These are phyloP conservation scores for Camellia sinensis DNA, from an alignment of 148 eudicot genomes.

Conservation along the genomic window DNA sequence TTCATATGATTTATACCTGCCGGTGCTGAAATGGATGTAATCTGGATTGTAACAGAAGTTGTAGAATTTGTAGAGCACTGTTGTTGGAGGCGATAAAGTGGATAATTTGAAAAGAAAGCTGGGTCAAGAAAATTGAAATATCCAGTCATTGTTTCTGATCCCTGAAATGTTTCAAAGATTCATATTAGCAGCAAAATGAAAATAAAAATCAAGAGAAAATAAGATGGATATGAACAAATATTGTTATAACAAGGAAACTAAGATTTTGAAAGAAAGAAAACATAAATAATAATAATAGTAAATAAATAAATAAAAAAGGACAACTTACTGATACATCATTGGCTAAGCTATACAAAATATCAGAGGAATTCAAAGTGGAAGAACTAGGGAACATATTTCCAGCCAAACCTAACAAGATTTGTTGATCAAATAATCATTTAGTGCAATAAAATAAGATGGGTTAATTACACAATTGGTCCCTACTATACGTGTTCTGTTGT, in stretches of 20 bases:
- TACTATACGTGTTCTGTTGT: too few relatives aligned
- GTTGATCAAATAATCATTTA: constrained; percentile 15
- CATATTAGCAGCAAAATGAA: neutral
- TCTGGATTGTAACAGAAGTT: constrained; percentile 41
- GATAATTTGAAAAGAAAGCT: constrained; percentile 52
- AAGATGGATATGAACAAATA: neutral
- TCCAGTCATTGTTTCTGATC: constrained; percentile 53
- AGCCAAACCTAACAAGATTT: constrained; percentile 51
- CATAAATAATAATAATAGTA: neutral
- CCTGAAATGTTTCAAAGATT: constrained; percentile 48
- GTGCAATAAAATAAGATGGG: neutral
- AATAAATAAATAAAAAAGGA: neutral
- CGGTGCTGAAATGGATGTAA: constrained; percentile 27
- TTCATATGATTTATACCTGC: constrained; percentile 34
- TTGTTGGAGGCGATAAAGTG: constrained; percentile 59
- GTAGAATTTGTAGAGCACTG: constrained; percentile 46
- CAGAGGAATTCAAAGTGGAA: constrained; percentile 43
- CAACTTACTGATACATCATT: constrained; percentile 60
- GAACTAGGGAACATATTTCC: constrained; percentile 40
- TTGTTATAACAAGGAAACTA: neutral
- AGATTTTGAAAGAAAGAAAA: neutral
- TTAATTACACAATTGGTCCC: too few relatives aligned
- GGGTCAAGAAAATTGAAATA: constrained; percentile 54
- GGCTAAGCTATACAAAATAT: constrained; percentile 51
- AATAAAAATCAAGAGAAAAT: neutral